phyloP scores from a whole-genome alignment of 2,329 filamentous ascomycete species.

The Thermoascus crustaceus region DNA sequence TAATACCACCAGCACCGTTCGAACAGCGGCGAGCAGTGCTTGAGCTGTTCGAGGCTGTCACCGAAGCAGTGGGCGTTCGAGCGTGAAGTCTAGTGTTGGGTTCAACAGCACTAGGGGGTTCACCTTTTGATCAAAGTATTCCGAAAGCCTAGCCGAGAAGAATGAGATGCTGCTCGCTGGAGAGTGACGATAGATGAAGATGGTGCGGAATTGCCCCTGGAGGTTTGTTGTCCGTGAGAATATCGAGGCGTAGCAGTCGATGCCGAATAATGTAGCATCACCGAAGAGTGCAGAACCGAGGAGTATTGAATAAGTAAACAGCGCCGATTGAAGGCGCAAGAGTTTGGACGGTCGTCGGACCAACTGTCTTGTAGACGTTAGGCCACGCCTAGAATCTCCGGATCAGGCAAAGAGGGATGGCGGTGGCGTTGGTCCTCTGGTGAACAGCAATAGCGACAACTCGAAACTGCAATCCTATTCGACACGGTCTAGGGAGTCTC shows the following conservation, averaged over 20 bases:
- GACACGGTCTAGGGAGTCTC: too few species aligned
- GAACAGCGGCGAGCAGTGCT: slow-evolving; percentile 22
- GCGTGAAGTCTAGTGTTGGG: background rate
- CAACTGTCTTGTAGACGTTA: too few species aligned
- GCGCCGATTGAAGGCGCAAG: too few species aligned
- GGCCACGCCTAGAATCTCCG: too few species aligned
- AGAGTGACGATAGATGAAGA: slow-evolving; percentile 36
- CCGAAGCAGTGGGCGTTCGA: background rate
- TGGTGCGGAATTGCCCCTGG: slow-evolving; percentile 39
- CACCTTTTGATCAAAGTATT: slow-evolving; percentile 14
- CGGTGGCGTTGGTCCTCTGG: too few species aligned
- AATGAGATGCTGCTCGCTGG: slow-evolving; percentile 33
- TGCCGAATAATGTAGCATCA: background rate
- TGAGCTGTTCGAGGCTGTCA: slow-evolving; percentile 14
- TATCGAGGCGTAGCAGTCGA: background rate
- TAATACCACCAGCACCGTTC: slow-evolving; percentile 29
- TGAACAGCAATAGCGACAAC: too few species aligned
- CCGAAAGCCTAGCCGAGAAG: slow-evolving; percentile 18
- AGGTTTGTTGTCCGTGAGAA: slow-evolving; percentile 15
- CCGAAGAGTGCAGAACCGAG: too few species aligned
- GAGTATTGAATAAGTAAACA: too few species aligned
- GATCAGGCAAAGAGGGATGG: too few species aligned
- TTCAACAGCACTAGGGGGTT: background rate
- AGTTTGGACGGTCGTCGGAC: too few species aligned
- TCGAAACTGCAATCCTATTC: too few species aligned